Conservation (phyloP, 1,284 basidiomycete genomes). For the Boletellus deceptivus region DNA sequence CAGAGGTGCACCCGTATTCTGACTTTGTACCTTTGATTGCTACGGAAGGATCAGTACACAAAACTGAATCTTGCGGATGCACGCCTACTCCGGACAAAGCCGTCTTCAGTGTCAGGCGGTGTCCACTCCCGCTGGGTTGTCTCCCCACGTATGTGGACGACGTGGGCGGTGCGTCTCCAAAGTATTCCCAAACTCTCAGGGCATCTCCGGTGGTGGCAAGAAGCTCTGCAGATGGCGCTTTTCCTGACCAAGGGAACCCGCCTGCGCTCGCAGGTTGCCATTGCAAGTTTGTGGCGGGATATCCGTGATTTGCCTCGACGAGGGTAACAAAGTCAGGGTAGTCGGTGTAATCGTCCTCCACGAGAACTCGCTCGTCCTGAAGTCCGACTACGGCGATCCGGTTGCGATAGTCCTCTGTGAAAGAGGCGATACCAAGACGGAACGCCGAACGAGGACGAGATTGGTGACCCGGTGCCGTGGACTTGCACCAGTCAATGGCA, state of each 20-base stretch:
- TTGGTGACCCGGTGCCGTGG: constrained; percentile 68
- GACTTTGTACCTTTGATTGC: constrained; percentile 87
- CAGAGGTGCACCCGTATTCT: constrained; percentile 81
- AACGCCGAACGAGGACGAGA: constrained; percentile 73
- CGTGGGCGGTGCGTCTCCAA: constrained; percentile 54
- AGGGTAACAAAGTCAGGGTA: constrained; percentile 81
- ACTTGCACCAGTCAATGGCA: constrained; percentile 83
- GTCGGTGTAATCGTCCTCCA: constrained; percentile 78
- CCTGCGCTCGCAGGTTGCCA: constrained; percentile 76
- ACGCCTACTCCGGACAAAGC: constrained; percentile 79
- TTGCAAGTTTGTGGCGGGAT: constrained; percentile 79
- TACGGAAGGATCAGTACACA: constrained; percentile 28
- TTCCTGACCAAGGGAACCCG: constrained; percentile 63
- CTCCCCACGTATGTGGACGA: constrained; percentile 72
- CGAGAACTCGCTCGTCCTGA: constrained; percentile 77
- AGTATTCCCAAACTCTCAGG: constrained; percentile 85
- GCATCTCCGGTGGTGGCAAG: constrained; percentile 91
- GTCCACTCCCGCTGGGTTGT: constrained; percentile 52
- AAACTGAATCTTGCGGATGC: constrained; percentile 8
- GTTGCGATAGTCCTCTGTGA: constrained; percentile 77
- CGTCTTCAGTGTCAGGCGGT: constrained; percentile 62
- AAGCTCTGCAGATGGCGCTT: constrained; percentile 64
- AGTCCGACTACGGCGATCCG: constrained; percentile 80
- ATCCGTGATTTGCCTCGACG: constrained; percentile 77
- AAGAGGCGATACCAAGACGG: constrained; percentile 76